Evolutionary conservation across 805 yeast genomes (phyloP).

Genomic region (Phaffomyces opuntiae): DNA sequence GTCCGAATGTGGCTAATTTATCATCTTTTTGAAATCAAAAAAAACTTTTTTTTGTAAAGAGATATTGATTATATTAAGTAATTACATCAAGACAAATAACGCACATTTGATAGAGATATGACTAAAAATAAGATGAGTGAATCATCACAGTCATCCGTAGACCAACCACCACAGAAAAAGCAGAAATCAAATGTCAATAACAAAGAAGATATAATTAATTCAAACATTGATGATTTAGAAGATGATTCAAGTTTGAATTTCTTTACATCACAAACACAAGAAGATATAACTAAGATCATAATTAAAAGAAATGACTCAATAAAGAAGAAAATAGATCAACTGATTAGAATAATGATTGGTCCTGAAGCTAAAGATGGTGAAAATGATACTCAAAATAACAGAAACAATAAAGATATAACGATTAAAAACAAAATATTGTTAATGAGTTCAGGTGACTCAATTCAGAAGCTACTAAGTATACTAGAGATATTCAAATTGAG

Average conservation of each 20-base stretch:
- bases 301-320: slow-evolving; percentile 21
- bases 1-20: too few relatives aligned
- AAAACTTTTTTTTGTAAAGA: too few relatives aligned
- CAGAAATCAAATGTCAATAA: too few relatives aligned
- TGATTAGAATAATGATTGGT: background rate
- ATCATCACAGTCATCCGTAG: too few relatives aligned
- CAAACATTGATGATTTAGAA: background rate
- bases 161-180: too few relatives aligned
- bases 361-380: too few relatives aligned
- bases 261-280: slow-evolving; percentile 4
- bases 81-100: too few relatives aligned
- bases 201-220: too few relatives aligned
- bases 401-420: background rate
- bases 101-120: too few relatives aligned
- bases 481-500: slow-evolving; percentile 19
- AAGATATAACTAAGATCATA: slow-evolving; percentile 1
- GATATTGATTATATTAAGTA: too few relatives aligned
- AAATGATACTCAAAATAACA: too few relatives aligned
- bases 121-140: background rate
- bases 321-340: slow-evolving; percentile 11
- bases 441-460: slow-evolving; percentile 19
- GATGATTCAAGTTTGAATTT: background rate
- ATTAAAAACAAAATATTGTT: slow-evolving; percentile 5
- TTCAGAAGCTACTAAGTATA: slow-evolving; percentile 19
- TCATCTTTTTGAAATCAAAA: too few relatives aligned